Base-by-base conservation (phyloP, 257 asterid genomes). In the Solanum dulcamara region DNA sequence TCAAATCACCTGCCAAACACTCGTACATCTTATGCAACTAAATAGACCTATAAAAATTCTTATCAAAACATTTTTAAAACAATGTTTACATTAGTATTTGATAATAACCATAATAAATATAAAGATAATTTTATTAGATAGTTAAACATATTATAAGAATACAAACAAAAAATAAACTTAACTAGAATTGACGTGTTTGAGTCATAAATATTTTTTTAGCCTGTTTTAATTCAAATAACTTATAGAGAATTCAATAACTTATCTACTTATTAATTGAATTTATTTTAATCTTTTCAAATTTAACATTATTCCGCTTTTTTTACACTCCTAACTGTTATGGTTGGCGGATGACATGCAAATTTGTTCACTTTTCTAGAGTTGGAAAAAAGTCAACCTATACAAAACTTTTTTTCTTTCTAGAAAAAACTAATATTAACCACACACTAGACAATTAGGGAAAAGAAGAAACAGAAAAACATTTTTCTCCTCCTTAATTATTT, bases 1-100 rank as follows among this genome's bases (percentile, higher is more conserved):
- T 15, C 1, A 8, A 64, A 64, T 0, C 13, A 30, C n/a, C 10
- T 6, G 0, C 32, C 3, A 15, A 66, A 0, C 7, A 30, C 7
- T 6, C n/a, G 10, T 15, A 66, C 79, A 9, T 35, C 17, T 35
- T 17, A 70, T 10, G 8, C 15, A 70, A 35, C 14, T 2, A 35
- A 33, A 20, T 35, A 9, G 18, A 35, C 6, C 2, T 5, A n/a
- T 70, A 7, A 37, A 22, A 20, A 2, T 9, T 62, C 7, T 20
- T 70, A 2, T 70, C 2, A 70, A 70, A 18, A 20, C 37, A 35
- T 18, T 4, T 70, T 70, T 35, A 20, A 68, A 32, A 33, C 24
- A 9, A 35, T 10, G 2, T n/a, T 1, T 57, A n/a, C n/a, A n/a
- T 8, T 55, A 2, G 22, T 8, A 35, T 68, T 20, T 4, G 15